Evolutionary conservation across 176 grass and related monocot species (phyloP).

Genomic region (Hordeum vulgare): DNA sequence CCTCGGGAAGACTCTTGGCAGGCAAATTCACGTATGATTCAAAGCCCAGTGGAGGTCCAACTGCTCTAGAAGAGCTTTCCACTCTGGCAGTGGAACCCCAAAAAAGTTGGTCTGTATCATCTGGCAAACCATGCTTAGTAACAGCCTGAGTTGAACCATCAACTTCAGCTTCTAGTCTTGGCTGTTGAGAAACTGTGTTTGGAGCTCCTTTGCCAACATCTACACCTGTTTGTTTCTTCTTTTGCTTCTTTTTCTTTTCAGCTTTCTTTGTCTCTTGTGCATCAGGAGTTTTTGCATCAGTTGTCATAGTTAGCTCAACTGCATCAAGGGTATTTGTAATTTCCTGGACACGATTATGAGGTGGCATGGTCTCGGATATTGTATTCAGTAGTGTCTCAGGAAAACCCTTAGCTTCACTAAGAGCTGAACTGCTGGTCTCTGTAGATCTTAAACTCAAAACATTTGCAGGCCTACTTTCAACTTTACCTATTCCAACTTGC

Average conservation of each 20-base stretch:
- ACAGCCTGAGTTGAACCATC: conserved; percentile 40
- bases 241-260: conserved; percentile 98
- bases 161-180: conserved; percentile 41
- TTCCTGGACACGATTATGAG: conserved; percentile 33
- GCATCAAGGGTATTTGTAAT: conserved; percentile 21
- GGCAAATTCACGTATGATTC: conserved; percentile 24
- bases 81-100: conserved; percentile 25
- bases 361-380: conserved; percentile 17
- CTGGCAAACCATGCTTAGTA: conserved; percentile 38
- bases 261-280: conserved; percentile 61
- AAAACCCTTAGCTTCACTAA: conserved; percentile 16
- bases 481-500: conserved; percentile 13
- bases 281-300: conserved; percentile 42
- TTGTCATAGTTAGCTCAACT: conserved; percentile 16
- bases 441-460: conserved; percentile 15
- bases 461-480: conserved; percentile 11
- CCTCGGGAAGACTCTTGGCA: conserved; percentile 28
- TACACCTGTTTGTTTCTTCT: conserved; percentile 49
- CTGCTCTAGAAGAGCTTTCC: conserved; percentile 19
- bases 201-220: conserved; percentile 50
- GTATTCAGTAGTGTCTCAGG: conserved; percentile 1
- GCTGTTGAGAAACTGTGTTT: conserved; percentile 38
- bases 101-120: conserved; percentile 44
- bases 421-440: background rate
- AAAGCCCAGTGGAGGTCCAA: conserved; percentile 1